Base-by-base conservation (phyloP, 2,329 filamentous ascomycete species). In the Phoma herbarum region DNA sequence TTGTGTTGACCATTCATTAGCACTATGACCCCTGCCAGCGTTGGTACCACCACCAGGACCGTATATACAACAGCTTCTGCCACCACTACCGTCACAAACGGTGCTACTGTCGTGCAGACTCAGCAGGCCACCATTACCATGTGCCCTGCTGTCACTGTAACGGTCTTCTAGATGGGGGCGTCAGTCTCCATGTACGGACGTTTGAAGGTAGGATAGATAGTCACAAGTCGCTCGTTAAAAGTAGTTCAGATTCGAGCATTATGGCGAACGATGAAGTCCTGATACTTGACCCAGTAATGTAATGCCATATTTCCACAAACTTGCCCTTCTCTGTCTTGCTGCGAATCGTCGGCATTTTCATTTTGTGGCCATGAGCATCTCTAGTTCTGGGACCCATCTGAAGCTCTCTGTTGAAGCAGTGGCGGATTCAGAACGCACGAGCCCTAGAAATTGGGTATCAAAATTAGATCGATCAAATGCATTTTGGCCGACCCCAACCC, bases 51-150 rank as follows among this genome's bases (percentile, higher is more conserved):
- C 16, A 60, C 58, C 10, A 42, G 3, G 25, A 60, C 53, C 29
- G 31, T 53, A 6, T 52, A 43, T 26, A 57, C 43, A 1, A 60
- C 49, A 31, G 29, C 52, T 20, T 29, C 49, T 18, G 42, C 25
- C 1, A 53, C 58, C 4, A 22, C 53, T n/a, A 54, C 49, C 23
- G 28, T 53, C 39, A 57, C 49, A 1, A 25, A 16, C 9, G 35
- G 39, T 28, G 8, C 37, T 20, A 45, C 39, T 4, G 18, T 39
- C 18, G 49, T 45, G 10, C 26, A 51, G 16, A 43, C 42, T 8
- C 39, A 28, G n/a, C 39, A 42, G 20, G 23, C 33, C 2, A 60
- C 58, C 7, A 23, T 61, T 16, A 61, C 59, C 4, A 49, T 42
- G 5, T 59, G 59, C 22, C 59, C 55, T 45, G 42, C 47, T 4